Evolutionary conservation across 345 rosid genomes (phyloP).

Genomic region (Ricinus communis): DNA sequence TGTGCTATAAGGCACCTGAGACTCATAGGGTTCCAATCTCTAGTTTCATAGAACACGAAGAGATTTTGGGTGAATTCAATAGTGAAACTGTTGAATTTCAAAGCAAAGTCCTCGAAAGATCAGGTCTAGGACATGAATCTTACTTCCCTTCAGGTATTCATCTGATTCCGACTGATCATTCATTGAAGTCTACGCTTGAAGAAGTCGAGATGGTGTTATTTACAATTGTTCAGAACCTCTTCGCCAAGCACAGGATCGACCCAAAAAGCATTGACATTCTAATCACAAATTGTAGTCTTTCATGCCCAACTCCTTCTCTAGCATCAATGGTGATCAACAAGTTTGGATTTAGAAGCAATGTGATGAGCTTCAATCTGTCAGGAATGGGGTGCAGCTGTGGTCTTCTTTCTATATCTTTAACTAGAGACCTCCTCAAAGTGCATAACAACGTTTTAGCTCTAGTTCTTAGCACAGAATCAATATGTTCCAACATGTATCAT

Average conservation of each 20-base stretch:
- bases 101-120: constrained; percentile 46
- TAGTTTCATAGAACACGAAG: constrained; percentile 68
- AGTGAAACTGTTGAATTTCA: constrained; percentile 62
- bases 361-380: constrained; percentile 16
- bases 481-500: constrained; percentile 11
- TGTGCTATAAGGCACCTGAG: constrained; percentile 66
- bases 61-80: constrained; percentile 34
- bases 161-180: constrained; percentile 3
- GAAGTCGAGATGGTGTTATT: constrained; percentile 20
- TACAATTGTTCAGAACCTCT: neutral
- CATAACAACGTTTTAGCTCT: constrained; percentile 5
- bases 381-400: constrained; percentile 30
- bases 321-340: constrained; percentile 21
- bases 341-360: constrained; percentile 16
- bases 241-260: constrained; percentile 3
- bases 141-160: constrained; percentile 12
- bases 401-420: constrained; percentile 5
- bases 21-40: constrained; percentile 65
- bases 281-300: constrained; percentile 19
- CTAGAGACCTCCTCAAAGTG: constrained; percentile 16
- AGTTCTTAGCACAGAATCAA: constrained; percentile 13
- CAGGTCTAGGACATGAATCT: constrained; percentile 23
- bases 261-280: constrained; percentile 17
- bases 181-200: constrained; percentile 8
- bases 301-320: constrained; percentile 19